Evolutionary conservation across 2,329 filamentous ascomycete species (phyloP), one percentile per base, ranked within the genome.

Genomic region (Fusarium agapanthi): DNA sequence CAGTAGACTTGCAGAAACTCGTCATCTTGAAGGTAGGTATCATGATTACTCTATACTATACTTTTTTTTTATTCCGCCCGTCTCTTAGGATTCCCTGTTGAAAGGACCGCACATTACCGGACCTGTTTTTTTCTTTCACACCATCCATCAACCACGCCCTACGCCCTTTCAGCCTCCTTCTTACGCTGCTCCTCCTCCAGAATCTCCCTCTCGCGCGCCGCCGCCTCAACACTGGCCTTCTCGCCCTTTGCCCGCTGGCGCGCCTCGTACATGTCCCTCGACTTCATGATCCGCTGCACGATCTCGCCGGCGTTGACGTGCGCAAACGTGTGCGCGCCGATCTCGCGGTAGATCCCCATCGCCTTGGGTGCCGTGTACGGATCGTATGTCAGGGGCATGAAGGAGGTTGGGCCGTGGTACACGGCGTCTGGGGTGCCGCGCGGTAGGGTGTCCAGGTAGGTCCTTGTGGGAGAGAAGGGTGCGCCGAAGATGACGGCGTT

Each of bases 371-470:
- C 93, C 34, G 87, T 86, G 83, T 98, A 98, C 3, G 93, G 93
- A 78, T 95, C 93, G 79, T 93, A 93, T 11, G 91, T 93, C 30
- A 90, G 80, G 79, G 91, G 93, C 85, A 97, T 96, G 81, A 97
- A 98, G 18, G 93, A 89, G 1, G 96, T 99, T 12, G 95, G 94
- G n/a, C 96, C 96, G 83, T 99, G 96, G 82, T 98, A 99, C 69
- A 99, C 93, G 34, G 91, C 92, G 76, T 92, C 87, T 20, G 95
- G 93, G 9, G 88, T 88, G 55, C 92, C 91, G 82, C 91, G 91
- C 1, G 95, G 95, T 50, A 97, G 86, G 3, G 89, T 86, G 65
- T 87, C 87, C 45, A 99, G 88, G 81, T 97, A 99, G 6, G 89
- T 84, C 78, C 90, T 89, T n/a, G 90, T 93, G 7, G 95, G 94